Evolutionary conservation across 306 rosid species (phyloP).

Genomic region (Trifolium fragiferum): DNA sequence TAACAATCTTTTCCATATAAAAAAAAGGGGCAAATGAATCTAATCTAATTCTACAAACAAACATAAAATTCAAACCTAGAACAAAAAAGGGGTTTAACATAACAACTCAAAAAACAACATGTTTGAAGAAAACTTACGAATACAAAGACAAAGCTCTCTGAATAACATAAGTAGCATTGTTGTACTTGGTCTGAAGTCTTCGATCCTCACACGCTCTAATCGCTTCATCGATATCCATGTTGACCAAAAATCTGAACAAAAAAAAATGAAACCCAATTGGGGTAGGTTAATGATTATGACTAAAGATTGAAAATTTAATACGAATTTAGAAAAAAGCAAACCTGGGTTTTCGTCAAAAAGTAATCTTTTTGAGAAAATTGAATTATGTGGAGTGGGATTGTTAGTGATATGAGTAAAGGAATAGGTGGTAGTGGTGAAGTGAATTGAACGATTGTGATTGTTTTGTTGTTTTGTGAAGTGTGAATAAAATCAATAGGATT

Average conservation of each 20-base stretch:
- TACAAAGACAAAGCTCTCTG: constrained; percentile 86
- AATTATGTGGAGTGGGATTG: constrained; percentile 7
- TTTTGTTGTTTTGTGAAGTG: constrained; percentile 16
- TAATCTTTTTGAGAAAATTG: constrained; percentile 31
- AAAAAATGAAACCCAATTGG: constrained; percentile 34
- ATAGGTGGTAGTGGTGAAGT: not conserved
- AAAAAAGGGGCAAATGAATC: constrained; percentile 11
- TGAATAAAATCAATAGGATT: constrained; percentile 38
- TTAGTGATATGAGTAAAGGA: not conserved
- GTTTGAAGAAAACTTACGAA: constrained; percentile 65
- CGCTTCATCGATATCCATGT: constrained; percentile 93
- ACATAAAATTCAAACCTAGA: constrained; percentile 34
- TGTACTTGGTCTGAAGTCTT: constrained; percentile 91
- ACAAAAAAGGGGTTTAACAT: constrained; percentile 33
- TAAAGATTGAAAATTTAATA: constrained; percentile 32
- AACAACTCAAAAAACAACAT: not conserved
- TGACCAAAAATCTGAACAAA: constrained; percentile 38
- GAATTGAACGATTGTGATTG: constrained; percentile 21
- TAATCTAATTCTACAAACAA: constrained; percentile 21
- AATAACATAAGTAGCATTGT: constrained; percentile 82
- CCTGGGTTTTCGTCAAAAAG: constrained; percentile 44
- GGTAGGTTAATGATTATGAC: not conserved
- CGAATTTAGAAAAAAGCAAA: constrained; percentile 25
- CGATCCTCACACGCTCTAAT: constrained; percentile 78
- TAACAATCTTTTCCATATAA: constrained; percentile 21